Conservation (phyloP, 2,329 filamentous ascomycete genomes). For the Penicillium crustosum region DNA sequence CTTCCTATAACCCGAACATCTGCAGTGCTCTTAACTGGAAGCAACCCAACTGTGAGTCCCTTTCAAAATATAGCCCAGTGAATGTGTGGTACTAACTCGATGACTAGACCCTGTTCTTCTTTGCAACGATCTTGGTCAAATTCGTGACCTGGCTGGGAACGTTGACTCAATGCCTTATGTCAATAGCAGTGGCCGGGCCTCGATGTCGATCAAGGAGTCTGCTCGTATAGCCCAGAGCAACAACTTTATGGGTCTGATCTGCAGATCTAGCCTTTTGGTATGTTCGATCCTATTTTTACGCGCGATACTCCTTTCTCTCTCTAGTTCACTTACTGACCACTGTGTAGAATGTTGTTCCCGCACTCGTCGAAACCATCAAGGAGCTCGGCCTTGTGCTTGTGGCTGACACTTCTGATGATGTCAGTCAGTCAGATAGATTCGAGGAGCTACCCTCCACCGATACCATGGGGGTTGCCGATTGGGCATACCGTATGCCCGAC, state of each 20-base stretch:
- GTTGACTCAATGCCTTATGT: slow-evolving; percentile 45
- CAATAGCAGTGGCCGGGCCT: slow-evolving; percentile 66
- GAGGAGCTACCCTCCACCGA: slow-evolving; percentile 24
- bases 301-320: neutral
- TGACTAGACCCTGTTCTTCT: slow-evolving; percentile 77
- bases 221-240: slow-evolving; percentile 91
- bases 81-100: neutral
- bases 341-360: slow-evolving; percentile 81
- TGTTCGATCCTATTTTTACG: slow-evolving; percentile 37
- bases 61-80: neutral
- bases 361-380: slow-evolving; percentile 89
- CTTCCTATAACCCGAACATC: slow-evolving; percentile 83
- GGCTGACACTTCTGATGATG: slow-evolving; percentile 73
- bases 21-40: slow-evolving; percentile 99
- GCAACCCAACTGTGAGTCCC: slow-evolving; percentile 80
- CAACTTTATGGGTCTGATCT: slow-evolving; percentile 97
- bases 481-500: slow-evolving; percentile 62
- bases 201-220: slow-evolving; percentile 88
- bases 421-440: slow-evolving; percentile 26
- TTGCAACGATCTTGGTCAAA: slow-evolving; percentile 80
- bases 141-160: slow-evolving; percentile 41
- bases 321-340: slow-evolving; percentile 17
- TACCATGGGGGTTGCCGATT: slow-evolving; percentile 38
- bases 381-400: slow-evolving; percentile 90
- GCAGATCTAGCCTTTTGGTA: slow-evolving; percentile 81